A percentile compares a stretch with the other conserved stretches of the same genome.
Evolutionary conservation across 2,329 filamentous ascomycete species (phyloP).

Genomic region (Cladophialophora yegresii): DNA sequence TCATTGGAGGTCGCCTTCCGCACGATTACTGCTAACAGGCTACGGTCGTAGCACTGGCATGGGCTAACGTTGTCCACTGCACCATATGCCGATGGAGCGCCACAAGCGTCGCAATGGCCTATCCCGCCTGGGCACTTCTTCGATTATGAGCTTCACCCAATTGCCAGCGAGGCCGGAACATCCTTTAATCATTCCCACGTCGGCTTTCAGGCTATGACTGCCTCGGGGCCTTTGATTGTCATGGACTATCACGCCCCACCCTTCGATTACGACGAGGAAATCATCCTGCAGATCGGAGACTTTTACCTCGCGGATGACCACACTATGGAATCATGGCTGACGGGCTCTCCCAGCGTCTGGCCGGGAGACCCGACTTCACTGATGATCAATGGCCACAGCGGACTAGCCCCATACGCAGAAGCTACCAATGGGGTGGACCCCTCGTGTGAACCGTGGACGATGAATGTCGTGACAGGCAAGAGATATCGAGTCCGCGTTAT

Average conservation of each 20-base stretch:
- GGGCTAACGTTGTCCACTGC: constrained; percentile 61
- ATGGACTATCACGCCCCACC: constrained; percentile 52
- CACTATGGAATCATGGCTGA: constrained; percentile 55
- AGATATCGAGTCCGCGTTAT: constrained; percentile 66
- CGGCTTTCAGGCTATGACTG: constrained; percentile 62
- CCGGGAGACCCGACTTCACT: constrained; percentile 61
- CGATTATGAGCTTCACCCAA: constrained; percentile 64
- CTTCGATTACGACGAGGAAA: constrained; percentile 65
- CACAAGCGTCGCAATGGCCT: constrained; percentile 64
- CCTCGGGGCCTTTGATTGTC: constrained; percentile 61
- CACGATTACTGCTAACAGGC: not conserved
- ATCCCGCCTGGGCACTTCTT: constrained; percentile 64
- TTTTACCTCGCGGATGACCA: constrained; percentile 59
- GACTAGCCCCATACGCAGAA: constrained; percentile 44
- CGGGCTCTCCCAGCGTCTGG: constrained; percentile 56
- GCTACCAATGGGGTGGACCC: constrained; percentile 38
- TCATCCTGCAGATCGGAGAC: constrained; percentile 58
- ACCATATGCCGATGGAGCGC: constrained; percentile 66
- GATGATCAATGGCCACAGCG: constrained; percentile 59
- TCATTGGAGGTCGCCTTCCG: not conserved
- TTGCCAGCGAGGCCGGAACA: constrained; percentile 58
- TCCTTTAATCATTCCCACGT: constrained; percentile 72
- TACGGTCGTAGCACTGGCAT: constrained; percentile 63
- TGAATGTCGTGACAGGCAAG: constrained; percentile 62
- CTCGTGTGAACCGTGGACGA: constrained; percentile 49